phyloP scores from a whole-genome alignment of 495 filamentous ascomycete species.

The Aspergillus ellipticus region DNA sequence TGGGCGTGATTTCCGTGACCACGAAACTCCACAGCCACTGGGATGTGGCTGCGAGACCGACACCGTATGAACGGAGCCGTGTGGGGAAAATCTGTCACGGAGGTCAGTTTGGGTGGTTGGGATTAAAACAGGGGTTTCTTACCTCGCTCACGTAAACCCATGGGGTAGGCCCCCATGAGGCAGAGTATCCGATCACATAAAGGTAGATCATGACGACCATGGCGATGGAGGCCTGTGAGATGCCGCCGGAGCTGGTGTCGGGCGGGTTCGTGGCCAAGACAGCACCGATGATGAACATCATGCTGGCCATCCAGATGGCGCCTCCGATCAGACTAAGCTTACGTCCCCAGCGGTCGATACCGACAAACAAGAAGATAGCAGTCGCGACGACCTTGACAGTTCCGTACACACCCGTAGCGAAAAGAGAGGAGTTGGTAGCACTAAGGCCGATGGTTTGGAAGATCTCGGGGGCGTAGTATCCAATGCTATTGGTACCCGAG shows the following conservation, averaged over 20 bases:
- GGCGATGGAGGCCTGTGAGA: constrained; percentile 46
- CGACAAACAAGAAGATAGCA: constrained; percentile 62
- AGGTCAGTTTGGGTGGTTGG: background rate
- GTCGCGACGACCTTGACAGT: constrained; percentile 56
- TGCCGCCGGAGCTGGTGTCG: constrained; percentile 35
- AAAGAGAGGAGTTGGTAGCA: constrained; percentile 44
- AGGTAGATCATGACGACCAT: constrained; percentile 55
- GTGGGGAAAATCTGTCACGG: constrained; percentile 57
- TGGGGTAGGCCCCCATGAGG: constrained; percentile 42
- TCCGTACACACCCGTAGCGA: constrained; percentile 54
- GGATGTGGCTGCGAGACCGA: constrained; percentile 59
- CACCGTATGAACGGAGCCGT: constrained; percentile 66
- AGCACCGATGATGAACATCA: constrained; percentile 79
- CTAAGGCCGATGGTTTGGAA: constrained; percentile 54
- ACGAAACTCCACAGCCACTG: constrained; percentile 48
- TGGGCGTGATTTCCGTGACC: constrained; percentile 31
- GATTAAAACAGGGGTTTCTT: background rate
- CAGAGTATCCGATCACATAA: constrained; percentile 44
- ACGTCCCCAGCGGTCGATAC: constrained; percentile 68
- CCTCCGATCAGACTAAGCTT: constrained; percentile 71
- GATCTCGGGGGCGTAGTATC: constrained; percentile 56
- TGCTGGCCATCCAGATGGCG: constrained; percentile 62
- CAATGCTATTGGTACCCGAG: constrained; percentile 49
- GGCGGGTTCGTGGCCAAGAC: constrained; percentile 71
- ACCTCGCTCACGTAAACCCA: constrained; percentile 53